Base-by-base conservation (phyloP, 805 yeast species). In the Ogataea paraovalis region DNA sequence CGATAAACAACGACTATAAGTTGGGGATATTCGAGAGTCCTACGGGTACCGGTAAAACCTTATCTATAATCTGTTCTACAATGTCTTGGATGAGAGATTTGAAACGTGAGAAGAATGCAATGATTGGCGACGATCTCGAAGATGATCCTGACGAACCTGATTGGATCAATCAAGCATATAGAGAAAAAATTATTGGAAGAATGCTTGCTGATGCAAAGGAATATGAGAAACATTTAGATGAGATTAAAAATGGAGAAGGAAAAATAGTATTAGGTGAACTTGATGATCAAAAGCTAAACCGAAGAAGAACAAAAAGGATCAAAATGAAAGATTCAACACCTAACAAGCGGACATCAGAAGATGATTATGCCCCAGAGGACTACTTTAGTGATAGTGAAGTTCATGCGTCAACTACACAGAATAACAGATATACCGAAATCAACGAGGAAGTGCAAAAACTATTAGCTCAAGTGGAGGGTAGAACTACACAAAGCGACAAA, bases 21-120 rank as follows among this genome's bases (percentile, higher is more conserved):
- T 71, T 91, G 2, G 96, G 95, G 0, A 72, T 91, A 1, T 83
- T 91, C 58, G 97, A 91, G 62, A 84, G 94, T 48, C 98, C 98
- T 0, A 91, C 98, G 0, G 98, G 98, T 6, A 87, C 91, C 1
- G 97, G 98, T 2, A 91, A 91, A 65, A 90, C 97, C 0, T 69
- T 92, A 2, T 88, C 96, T 0, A 67, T 91, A 41, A 85, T 92
- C 3, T 92, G 97, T 61, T 79, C 95, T 0, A 72, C 92, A 0
- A 75, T 91, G 77, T 79, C 91, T 0, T 91, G 96, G 96, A 69
- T 91, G 19, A 48, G 69, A 32, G 54, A 57, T 18, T 45, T 54
- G 40, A 61, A 60, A 39, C 44, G 54, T 41, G 55, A 30, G 64
- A 92, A 47, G 72, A 78, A 53, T 43, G 56, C 54, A 21, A 47